Base-by-base conservation (phyloP, 164 flowering plant genomes). In the Liriodendron chinense region DNA sequence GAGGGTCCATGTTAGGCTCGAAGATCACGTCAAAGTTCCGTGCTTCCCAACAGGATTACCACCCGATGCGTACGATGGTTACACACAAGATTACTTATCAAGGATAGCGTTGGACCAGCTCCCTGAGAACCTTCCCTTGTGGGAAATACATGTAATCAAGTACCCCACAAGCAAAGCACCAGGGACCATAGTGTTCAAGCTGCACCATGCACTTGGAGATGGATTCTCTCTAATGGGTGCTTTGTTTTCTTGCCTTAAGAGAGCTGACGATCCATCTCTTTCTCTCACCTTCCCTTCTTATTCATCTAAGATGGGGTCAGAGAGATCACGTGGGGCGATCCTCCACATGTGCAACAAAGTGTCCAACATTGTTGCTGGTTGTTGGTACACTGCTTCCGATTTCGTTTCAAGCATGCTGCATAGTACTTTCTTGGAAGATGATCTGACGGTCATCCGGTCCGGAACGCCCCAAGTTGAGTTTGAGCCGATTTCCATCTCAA, bases 201-300 rank as follows among this genome's bases (percentile, higher is more conserved):
- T 91, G 68, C 91, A 88, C 76, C 96, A 91, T 74, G 82, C 93
- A 1, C 81, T 91, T 0, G 96, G 93, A 1, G 93, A 91, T 77
- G 96, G 96, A 26, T 88, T 74, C 64, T 89, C 93, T 20, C 78
- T 91, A 14, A 87, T 91, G 89, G 88, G 91, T n/a, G 89, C 86
- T 25, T 83, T 91, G 22, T 86, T 89, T 66, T 87, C 92, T 25
- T 83, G 87, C 64, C 70, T 86, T 0, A 81, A 80, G 73, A 77
- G 91, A 75, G 89, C 85, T 7, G 93, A 89, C 12, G 65, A 88
- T 47, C 90, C 91, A 74, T 82, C 86, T 22, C 77, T 85, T 63
- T 85, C 93, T 13, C 53, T 87, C 13, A 83, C 88, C 1, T 86
- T 89, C 21, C 93, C 92, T 10, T 9, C 48, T 28, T 34, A 34